Conservation (phyloP, 768 basidiomycete genomes). For the Suillus paluster region DNA sequence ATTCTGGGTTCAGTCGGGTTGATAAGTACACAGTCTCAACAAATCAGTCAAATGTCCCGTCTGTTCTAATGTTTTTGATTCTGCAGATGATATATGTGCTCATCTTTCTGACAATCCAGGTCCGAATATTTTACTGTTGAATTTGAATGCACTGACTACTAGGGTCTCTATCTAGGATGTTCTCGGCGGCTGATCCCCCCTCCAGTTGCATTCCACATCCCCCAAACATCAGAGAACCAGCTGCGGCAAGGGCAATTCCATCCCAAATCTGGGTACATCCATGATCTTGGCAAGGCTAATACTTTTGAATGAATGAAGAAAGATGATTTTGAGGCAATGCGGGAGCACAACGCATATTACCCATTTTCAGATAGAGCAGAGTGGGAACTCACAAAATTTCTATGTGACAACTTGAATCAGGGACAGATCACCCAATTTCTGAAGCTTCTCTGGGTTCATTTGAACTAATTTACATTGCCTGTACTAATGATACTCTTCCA, state of each 20-base stretch:
- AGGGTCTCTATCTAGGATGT: not conserved
- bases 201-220: not conserved
- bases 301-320: not conserved
- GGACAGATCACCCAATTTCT: conserved; percentile 32
- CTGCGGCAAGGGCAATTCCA: not conserved
- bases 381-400: conserved; percentile 37
- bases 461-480: not conserved
- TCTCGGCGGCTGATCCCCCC: not conserved
- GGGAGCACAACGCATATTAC: conserved; percentile 30
- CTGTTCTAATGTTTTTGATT: not conserved
- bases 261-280: not conserved
- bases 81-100: not conserved
- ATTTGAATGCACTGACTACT: not conserved
- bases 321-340: not conserved
- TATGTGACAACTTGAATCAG: conserved; percentile 31
- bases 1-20: not conserved
- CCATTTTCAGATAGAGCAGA: conserved; percentile 35
- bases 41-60: not conserved
- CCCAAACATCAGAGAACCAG: not conserved
- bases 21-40: not conserved
- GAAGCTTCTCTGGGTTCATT: conserved; percentile 28
- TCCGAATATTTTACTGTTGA: not conserved
- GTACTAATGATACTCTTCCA: not conserved
- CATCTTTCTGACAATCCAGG: not conserved
- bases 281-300: not conserved